A percentile compares a stretch with the other conserved stretches of the same genome.
These are phyloP conservation scores for Arabis alpina DNA, from an alignment of 345 rosid species.

Conservation along the genomic window DNA sequence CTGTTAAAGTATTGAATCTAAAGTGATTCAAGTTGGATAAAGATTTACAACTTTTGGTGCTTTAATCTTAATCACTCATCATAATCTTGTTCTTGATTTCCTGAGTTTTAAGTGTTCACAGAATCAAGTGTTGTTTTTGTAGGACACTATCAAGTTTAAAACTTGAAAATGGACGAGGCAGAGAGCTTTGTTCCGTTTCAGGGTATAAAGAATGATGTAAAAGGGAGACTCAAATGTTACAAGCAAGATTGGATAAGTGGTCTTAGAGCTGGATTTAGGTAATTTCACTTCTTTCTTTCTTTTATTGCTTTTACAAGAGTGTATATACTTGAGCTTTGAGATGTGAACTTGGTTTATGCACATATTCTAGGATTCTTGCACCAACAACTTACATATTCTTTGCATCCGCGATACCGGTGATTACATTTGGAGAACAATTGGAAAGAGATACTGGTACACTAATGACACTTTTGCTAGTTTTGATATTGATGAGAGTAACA, in stretches of 20 bases:
- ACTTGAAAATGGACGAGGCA: constrained; percentile 56
- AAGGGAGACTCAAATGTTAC: constrained; percentile 79
- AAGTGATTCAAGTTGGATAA: not conserved
- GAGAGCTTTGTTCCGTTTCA: constrained; percentile 89
- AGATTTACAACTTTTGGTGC: not conserved
- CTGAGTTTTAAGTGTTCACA: not conserved
- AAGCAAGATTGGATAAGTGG: constrained; percentile 95
- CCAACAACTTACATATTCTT: constrained; percentile 97
- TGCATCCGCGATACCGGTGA: constrained; percentile 94
- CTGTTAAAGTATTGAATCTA: not conserved
- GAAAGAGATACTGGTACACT: constrained; percentile 79
- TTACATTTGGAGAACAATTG: constrained; percentile 91
- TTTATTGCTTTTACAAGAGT: not conserved
- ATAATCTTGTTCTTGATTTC: constrained; percentile 22
- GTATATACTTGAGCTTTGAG: constrained; percentile 18
- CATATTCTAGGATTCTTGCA: constrained; percentile 70
- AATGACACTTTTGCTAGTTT: not conserved
- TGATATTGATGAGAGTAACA: constrained; percentile 16
- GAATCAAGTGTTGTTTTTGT: not conserved
- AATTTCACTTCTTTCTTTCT: constrained; percentile 15
- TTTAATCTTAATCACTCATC: constrained; percentile 2
- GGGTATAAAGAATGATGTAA: constrained; percentile 82
- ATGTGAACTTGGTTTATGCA: not conserved
- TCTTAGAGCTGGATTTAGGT: constrained; percentile 83
- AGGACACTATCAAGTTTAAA: constrained; percentile 33